Evolutionary conservation across 2,329 filamentous ascomycete genomes (phyloP).

Genomic region (Claviceps purpurea): DNA sequence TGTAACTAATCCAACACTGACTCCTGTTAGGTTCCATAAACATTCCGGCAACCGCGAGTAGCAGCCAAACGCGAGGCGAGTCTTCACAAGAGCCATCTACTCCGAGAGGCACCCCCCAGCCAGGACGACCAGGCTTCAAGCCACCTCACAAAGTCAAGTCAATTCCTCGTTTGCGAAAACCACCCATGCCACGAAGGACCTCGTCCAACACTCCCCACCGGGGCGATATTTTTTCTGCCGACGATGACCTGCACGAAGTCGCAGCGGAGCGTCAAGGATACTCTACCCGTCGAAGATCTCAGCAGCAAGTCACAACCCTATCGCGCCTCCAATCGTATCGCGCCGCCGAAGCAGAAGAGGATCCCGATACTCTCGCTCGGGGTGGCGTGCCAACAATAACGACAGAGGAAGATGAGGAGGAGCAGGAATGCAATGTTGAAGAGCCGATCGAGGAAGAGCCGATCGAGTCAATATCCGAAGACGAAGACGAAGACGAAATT

Average conservation of each 20-base stretch:
- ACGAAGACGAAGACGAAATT: constrained; percentile 24
- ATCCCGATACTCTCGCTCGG: constrained; percentile 9
- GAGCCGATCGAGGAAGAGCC: constrained; percentile 28
- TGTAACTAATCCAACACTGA: background rate
- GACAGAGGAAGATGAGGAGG: constrained; percentile 12
- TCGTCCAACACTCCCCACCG: constrained; percentile 70
- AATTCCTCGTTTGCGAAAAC: constrained; percentile 49
- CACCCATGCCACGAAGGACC: constrained; percentile 55
- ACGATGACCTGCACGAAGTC: constrained; percentile 75
- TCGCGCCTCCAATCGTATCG: constrained; percentile 29
- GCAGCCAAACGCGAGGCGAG: constrained; percentile 22
- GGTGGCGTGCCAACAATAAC: constrained; percentile 7
- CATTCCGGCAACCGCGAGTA: constrained; percentile 10
- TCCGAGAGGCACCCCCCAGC: constrained; percentile 17
- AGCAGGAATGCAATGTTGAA: constrained; percentile 23
- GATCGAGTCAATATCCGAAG: constrained; percentile 52
- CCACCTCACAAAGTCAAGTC: constrained; percentile 34
- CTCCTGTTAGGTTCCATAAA: constrained; percentile 9
- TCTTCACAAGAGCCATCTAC: constrained; percentile 22
- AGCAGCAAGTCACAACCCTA: constrained; percentile 18
- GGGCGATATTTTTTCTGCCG: constrained; percentile 78
- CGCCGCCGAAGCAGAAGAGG: constrained; percentile 9
- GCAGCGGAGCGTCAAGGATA: constrained; percentile 42
- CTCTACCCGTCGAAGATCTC: constrained; percentile 21
- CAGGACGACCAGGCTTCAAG: constrained; percentile 26